These are phyloP conservation scores for Gonium pectorale DNA, from an alignment of 139 green algal species.

Conservation along the genomic window DNA sequence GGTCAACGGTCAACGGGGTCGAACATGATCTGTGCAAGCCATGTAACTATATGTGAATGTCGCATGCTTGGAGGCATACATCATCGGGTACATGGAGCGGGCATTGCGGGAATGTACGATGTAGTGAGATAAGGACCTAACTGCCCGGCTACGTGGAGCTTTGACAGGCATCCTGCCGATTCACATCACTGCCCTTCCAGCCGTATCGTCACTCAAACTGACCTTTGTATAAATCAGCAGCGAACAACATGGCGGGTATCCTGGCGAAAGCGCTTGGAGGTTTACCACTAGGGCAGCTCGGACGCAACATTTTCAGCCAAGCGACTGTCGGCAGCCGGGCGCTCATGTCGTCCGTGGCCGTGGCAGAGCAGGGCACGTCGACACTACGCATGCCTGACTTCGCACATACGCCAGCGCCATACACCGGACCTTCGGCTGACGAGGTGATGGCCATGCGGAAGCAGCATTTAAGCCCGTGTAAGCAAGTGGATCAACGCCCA, in stretches of 20 bases:
- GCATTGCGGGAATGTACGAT: too few relatives aligned
- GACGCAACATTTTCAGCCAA: neutral
- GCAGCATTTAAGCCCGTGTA: slow-evolving; percentile 87
- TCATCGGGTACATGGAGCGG: too few relatives aligned
- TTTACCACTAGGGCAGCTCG: neutral
- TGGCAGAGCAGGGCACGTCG: neutral
- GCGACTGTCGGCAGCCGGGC: neutral
- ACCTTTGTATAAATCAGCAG: too few relatives aligned
- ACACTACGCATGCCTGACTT: slow-evolving; percentile 48
- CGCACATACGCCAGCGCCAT: slow-evolving; percentile 77
- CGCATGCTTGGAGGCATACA: too few relatives aligned
- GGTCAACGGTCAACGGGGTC: too few relatives aligned
- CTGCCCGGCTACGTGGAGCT: too few relatives aligned
- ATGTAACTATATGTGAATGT: too few relatives aligned
- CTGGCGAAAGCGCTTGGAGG: neutral
- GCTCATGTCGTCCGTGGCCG: neutral
- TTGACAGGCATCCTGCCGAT: too few relatives aligned
- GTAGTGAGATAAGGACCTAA: too few relatives aligned
- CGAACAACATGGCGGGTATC: slow-evolving; percentile 15
- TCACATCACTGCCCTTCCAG: too few relatives aligned
- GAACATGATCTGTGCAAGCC: too few relatives aligned
- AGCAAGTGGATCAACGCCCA: neutral
- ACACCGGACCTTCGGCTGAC: slow-evolving; percentile 83
- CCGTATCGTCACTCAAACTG: too few relatives aligned
- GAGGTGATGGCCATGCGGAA: slow-evolving; percentile 87